A percentile compares a stretch with the other conserved stretches of the same genome.
These are phyloP conservation scores for Orychophragmus violaceus DNA, from an alignment of 345 rosid species.

Conservation along the genomic window DNA sequence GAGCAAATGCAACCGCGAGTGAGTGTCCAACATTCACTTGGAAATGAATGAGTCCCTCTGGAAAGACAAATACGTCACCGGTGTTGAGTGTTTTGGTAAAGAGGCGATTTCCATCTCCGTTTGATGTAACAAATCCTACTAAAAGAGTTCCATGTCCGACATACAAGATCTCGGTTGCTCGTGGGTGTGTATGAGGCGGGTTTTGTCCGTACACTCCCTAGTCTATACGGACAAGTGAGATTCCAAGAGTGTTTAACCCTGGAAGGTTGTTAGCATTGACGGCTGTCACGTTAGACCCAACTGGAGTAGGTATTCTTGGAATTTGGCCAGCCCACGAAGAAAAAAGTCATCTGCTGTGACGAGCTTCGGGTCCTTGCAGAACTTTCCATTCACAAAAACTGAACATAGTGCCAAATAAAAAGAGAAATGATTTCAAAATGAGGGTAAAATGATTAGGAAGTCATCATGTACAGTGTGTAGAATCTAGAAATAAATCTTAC, in stretches of 20 bases:
- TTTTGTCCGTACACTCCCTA: no score
- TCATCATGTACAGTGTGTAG: no score
- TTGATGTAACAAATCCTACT: slow-evolving; percentile 14
- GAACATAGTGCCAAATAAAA: neutral
- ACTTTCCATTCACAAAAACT: slow-evolving; percentile 20
- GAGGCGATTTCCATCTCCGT: neutral
- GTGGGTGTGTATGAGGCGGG: no score
- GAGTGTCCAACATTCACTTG: neutral
- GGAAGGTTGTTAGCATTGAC: neutral
- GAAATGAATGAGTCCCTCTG: slow-evolving; percentile 11
- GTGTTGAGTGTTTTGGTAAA: neutral
- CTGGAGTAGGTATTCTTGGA: neutral
- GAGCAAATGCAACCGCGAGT: slow-evolving; percentile 1
- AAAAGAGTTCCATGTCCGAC: neutral
- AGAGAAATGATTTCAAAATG: neutral
- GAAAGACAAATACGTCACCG: slow-evolving; percentile 16
- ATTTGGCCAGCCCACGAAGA: neutral
- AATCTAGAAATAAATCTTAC: no score
- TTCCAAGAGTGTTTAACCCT: no score
- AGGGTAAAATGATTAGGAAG: neutral
- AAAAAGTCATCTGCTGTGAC: slow-evolving; percentile 11
- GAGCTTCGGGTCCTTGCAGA: no score
- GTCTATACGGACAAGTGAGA: no score
- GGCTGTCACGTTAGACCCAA: neutral
- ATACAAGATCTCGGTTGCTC: no score